phyloP scores from a whole-genome alignment of 805 yeast species.

The Metschnikowia koreensis region DNA sequence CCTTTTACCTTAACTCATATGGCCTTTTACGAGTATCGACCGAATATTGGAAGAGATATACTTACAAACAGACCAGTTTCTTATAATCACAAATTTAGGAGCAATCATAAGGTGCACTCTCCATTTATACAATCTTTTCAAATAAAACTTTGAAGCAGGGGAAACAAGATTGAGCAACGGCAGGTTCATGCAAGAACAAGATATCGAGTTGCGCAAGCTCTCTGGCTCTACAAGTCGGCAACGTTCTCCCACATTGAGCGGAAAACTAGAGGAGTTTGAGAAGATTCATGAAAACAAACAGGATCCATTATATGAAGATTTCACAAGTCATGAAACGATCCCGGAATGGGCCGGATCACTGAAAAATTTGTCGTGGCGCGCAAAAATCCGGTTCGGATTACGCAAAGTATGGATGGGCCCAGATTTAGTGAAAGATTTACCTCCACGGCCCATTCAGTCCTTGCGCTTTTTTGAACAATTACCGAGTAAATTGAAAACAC shows the following conservation, averaged over 20 bases:
- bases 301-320: not conserved
- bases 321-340: not conserved
- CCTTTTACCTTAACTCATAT: not conserved
- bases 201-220: not conserved
- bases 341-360: not conserved
- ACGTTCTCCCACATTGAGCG: not conserved
- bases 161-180: not conserved
- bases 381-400: not conserved
- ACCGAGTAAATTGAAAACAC: conserved; percentile 38
- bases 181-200: not conserved
- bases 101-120: no score
- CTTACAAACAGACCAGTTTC: no score
- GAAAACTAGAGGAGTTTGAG: not conserved
- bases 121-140: no score
- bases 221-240: not conserved
- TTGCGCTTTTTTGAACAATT: conserved; percentile 38
- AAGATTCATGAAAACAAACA: not conserved
- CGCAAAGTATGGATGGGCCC: conserved; percentile 59
- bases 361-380: not conserved
- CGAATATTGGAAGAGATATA: no score
- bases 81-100: no score
- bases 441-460: conserved; percentile 38
- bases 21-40: no score
- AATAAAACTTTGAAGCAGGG: no score
- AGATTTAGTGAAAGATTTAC: conserved; percentile 41